phyloP scores from a whole-genome alignment of 2,329 filamentous ascomycete genomes.

The Periconia sp. region DNA sequence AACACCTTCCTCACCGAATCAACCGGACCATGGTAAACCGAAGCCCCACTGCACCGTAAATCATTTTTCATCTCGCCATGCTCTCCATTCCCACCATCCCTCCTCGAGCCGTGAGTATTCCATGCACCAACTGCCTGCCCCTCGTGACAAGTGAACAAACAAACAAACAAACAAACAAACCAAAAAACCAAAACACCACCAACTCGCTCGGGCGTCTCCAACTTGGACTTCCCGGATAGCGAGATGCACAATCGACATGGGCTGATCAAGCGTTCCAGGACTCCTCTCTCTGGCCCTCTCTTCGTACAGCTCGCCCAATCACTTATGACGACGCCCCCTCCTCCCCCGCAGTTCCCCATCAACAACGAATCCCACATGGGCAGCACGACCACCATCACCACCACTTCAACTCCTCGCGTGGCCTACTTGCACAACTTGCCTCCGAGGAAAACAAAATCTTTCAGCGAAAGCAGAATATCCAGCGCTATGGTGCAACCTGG shows the following conservation, averaged over 20 bases:
- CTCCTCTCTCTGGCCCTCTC: constrained; percentile 10
- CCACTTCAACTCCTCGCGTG: constrained; percentile 52
- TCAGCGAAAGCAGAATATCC: constrained; percentile 76
- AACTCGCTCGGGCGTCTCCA: not conserved
- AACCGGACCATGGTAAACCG: not conserved
- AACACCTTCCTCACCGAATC: not conserved
- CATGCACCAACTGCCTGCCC: not conserved
- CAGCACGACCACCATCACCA: constrained; percentile 12
- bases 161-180: no score
- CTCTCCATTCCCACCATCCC: constrained; percentile 5
- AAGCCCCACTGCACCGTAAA: not conserved
- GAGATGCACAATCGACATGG: not conserved
- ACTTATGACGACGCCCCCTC: constrained; percentile 1
- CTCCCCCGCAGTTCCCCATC: not conserved
- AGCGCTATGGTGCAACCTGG: constrained; percentile 87
- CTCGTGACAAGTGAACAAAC: not conserved
- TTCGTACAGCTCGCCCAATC: constrained; percentile 2
- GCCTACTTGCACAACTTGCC: constrained; percentile 68
- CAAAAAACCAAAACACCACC: no score
- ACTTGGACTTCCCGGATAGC: not conserved
- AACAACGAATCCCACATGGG: constrained; percentile 1
- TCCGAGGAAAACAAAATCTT: constrained; percentile 77
- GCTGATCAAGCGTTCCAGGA: not conserved
- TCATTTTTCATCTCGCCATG: not conserved
- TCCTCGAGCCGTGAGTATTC: constrained; percentile 5